phyloP scores from a whole-genome alignment of 208 protist genomes.

The Tritrichomonas musculus region DNA sequence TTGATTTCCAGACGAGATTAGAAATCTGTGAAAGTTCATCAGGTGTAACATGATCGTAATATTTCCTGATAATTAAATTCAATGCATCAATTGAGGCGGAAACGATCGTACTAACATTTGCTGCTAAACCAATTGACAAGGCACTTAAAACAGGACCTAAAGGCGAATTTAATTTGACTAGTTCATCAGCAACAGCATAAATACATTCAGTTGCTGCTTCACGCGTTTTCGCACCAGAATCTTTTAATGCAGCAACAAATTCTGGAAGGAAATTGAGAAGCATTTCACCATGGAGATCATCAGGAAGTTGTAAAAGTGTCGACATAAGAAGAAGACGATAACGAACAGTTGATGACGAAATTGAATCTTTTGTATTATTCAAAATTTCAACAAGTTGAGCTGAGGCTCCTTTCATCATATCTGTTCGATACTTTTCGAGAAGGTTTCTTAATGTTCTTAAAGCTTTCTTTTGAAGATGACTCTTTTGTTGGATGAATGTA shows the following conservation, averaged over 20 bases:
- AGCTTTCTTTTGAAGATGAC: background rate
- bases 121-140: background rate
- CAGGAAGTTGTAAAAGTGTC: background rate
- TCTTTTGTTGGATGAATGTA: background rate
- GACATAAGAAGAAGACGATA: background rate
- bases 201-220: background rate
- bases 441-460: background rate
- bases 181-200: background rate
- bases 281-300: background rate
- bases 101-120: background rate
- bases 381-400: background rate
- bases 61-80: background rate
- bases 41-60: background rate
- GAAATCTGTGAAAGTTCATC: background rate
- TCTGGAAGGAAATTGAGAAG: background rate
- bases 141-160: background rate
- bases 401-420: background rate
- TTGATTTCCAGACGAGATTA: background rate
- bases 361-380: background rate
- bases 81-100: background rate
- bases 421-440: background rate
- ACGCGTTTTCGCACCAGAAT: background rate
- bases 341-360: background rate
- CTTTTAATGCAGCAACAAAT: slow-evolving; percentile 4
- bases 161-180: background rate